Evolutionary conservation across 2,329 filamentous ascomycete genomes (phyloP).

Genomic region (Amauroascus niger): DNA sequence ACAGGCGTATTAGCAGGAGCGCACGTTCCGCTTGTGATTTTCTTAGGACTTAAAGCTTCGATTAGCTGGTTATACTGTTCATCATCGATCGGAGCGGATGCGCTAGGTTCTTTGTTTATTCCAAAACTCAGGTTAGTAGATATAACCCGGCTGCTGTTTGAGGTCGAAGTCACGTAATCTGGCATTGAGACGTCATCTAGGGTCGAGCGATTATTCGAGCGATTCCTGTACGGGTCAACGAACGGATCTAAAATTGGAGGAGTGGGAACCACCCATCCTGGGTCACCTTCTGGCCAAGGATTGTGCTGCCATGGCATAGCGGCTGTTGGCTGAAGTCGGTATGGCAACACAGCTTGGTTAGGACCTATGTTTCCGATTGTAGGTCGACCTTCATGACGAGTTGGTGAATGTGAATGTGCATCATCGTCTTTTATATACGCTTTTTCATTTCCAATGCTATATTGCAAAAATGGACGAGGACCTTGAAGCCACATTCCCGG

Average conservation of each 20-base stretch:
- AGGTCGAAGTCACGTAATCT: slow-evolving; percentile 37
- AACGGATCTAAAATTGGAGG: slow-evolving; percentile 34
- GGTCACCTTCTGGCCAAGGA: slow-evolving; percentile 19
- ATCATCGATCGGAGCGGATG: slow-evolving; percentile 27
- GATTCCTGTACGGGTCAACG: slow-evolving; percentile 30
- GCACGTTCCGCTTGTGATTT: slow-evolving; percentile 22
- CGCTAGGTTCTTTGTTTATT: slow-evolving; percentile 35
- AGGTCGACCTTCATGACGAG: slow-evolving; percentile 27
- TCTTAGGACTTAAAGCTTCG: slow-evolving; percentile 32
- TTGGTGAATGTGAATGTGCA: slow-evolving; percentile 56
- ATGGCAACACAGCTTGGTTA: slow-evolving; percentile 19
- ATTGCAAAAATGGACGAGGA: slow-evolving; percentile 31
- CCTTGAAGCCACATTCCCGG: slow-evolving; percentile 55
- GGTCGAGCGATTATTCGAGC: slow-evolving; percentile 28
- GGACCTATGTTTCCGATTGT: slow-evolving; percentile 17
- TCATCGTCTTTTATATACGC: slow-evolving; percentile 40
- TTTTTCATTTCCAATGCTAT: slow-evolving; percentile 22
- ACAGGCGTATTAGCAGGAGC: slow-evolving; percentile 27
- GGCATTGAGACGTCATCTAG: slow-evolving; percentile 42
- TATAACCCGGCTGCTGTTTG: slow-evolving; percentile 32
- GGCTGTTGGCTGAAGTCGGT: slow-evolving; percentile 26
- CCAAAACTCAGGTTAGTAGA: slow-evolving; percentile 36
- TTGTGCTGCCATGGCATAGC: slow-evolving; percentile 22
- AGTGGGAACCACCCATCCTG: slow-evolving; percentile 23
- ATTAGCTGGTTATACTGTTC: slow-evolving; percentile 32